These are phyloP conservation scores for Pseudogymnoascus sp. DNA, from an alignment of 2,329 filamentous ascomycete genomes.

Conservation along the genomic window DNA sequence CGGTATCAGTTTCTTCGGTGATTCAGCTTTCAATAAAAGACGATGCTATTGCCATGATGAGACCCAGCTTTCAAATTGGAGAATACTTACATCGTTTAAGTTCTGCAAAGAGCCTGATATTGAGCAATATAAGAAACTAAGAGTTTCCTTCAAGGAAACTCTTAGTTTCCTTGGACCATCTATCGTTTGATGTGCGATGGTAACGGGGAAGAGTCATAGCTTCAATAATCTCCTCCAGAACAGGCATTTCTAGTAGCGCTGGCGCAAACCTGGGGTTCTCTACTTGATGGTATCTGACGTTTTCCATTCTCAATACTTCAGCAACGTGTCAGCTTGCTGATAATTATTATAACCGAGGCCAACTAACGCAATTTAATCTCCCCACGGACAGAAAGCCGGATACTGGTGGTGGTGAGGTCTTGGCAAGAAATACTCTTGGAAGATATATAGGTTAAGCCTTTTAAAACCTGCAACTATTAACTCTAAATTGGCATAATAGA, in stretches of 20 bases:
- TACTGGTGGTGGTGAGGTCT: not conserved
- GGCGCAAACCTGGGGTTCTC: not conserved
- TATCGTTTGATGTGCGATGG: not conserved
- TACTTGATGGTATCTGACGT: not conserved
- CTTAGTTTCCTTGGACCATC: too few species aligned
- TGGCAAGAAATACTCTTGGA: not conserved
- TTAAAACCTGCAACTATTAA: not conserved
- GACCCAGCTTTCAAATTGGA: not conserved
- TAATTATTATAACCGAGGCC: not conserved
- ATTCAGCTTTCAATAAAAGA: not conserved
- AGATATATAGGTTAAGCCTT: not conserved
- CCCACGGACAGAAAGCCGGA: not conserved
- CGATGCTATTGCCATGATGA: not conserved
- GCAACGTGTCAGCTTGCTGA: not conserved
- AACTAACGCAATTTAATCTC: not conserved
- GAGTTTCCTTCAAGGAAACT: too few species aligned
- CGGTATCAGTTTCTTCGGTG: not conserved
- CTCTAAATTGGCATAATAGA: not conserved
- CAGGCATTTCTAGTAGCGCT: not conserved
- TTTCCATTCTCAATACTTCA: not conserved
- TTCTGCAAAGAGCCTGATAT: not conserved
- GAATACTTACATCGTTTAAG: not conserved
- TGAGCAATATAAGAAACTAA: not conserved
- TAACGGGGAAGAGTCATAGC: not conserved
- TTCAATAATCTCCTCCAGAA: not conserved